Base-by-base conservation (phyloP, 352 stramenopile species). In the Blastocystis sp. region DNA sequence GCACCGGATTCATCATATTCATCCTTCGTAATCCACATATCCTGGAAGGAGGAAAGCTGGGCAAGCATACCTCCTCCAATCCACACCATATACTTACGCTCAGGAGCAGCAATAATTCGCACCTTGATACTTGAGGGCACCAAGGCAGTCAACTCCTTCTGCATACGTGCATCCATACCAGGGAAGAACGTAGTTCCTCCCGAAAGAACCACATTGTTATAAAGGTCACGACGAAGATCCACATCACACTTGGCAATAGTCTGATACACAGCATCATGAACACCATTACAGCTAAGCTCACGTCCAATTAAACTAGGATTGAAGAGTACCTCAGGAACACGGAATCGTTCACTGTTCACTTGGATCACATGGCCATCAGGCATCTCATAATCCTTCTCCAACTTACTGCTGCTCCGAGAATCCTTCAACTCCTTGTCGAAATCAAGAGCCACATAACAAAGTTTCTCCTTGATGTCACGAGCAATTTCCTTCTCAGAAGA, bases 21-120 rank as follows among this genome's bases (percentile, higher is more conserved):
- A 58, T 90, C 92, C 89, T 95, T 96, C 46, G 94, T 96, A 56
- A 98, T 95, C 94, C 95, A 98, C 93, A 98, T 98, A 88, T 94
- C 96, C 92, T 97, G 97, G 91, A 99, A 99, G 2, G 95, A 98
- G 19, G 94, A 93, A 12, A 99, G 93, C 89, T 95, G 98, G n/a
- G 95, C 95, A 56, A 99, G 91, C 90, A 98, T 98, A 75, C 94
- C 98, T 52, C 95, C 96, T 87, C 96, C 96, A 73, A 98, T 97
- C 95, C n/a, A n/a, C n/a, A n/a, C n/a, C n/a, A n/a, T n/a, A n/a
- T n/a, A n/a, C n/a, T n/a, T n/a, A n/a, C n/a, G n/a, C n/a, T n/a
- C n/a, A n/a, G n/a, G n/a, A n/a, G n/a, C n/a, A n/a, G n/a, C n/a
- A n/a, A n/a, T n/a, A n/a, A n/a, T n/a, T n/a, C n/a, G n/a, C n/a